Percentiles rank a stretch among this genome's conserved stretches.
Evolutionary conservation across 2,329 filamentous ascomycete species (phyloP).

Genomic region (Ambrosiella xylebori): DNA sequence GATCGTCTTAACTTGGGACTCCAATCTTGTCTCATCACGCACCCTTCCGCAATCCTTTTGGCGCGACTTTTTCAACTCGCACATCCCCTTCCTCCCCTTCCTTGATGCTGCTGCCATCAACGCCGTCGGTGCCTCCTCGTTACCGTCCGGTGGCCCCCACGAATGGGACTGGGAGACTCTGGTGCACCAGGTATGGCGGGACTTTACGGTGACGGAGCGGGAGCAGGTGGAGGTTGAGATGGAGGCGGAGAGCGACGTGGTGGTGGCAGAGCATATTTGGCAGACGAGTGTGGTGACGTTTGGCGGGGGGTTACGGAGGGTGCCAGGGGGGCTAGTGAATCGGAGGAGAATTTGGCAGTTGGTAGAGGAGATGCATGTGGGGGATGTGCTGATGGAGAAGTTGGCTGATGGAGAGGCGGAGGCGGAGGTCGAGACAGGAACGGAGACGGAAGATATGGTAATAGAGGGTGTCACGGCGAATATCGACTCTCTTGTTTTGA

Average conservation of each 20-base stretch:
- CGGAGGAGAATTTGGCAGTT: conserved; percentile 9
- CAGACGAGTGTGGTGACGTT: background rate
- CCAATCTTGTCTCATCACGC: background rate
- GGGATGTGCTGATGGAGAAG: conserved; percentile 5
- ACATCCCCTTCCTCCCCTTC: conserved; percentile 5
- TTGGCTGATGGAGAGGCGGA: background rate
- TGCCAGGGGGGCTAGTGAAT: conserved; percentile 1
- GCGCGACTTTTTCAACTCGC: background rate
- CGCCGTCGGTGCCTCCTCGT: background rate
- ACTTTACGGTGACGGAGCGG: background rate
- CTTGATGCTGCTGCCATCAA: background rate
- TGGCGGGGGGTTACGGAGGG: background rate
- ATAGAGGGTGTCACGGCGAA: too few relatives aligned
- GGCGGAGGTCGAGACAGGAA: background rate
- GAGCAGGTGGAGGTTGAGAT: background rate
- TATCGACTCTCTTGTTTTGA: too few relatives aligned
- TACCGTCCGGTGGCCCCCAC: background rate
- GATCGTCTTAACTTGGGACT: background rate
- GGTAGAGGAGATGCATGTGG: conserved; percentile 6
- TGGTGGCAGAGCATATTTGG: background rate
- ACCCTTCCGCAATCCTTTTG: too few relatives aligned
- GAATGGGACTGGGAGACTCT: conserved; percentile 11
- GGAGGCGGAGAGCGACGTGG: background rate
- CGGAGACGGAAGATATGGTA: background rate
- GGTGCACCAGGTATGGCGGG: background rate